Evolutionary conservation across 1,284 basidiomycete genomes (phyloP).

Genomic region (Naganishia sp.): DNA sequence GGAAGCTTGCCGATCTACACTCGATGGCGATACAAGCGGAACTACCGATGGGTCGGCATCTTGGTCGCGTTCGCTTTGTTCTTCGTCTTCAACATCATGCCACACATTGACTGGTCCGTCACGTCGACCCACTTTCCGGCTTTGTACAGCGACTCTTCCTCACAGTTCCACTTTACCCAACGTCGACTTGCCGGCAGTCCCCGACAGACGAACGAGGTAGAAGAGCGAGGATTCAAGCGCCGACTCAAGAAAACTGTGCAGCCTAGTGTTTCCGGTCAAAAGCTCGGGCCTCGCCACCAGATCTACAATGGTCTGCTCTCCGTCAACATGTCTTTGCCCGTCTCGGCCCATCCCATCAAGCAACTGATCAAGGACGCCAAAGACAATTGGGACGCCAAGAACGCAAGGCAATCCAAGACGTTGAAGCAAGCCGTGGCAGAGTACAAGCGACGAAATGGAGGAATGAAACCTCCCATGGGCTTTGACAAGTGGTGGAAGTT

Average conservation of each 20-base stretch:
- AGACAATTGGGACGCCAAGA: slow-evolving; percentile 59
- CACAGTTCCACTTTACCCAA: slow-evolving; percentile 7
- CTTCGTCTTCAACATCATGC: slow-evolving; percentile 4
- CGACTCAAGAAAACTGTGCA: slow-evolving; percentile 1
- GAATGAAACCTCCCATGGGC: slow-evolving; percentile 57
- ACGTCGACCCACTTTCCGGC: not conserved
- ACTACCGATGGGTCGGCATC: slow-evolving; percentile 10
- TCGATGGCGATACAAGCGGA: slow-evolving; percentile 26
- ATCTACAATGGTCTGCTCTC: slow-evolving; percentile 15
- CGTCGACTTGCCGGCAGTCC: slow-evolving; percentile 12
- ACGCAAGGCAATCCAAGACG: slow-evolving; percentile 59
- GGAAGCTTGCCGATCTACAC: slow-evolving; percentile 19
- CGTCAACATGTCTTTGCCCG: slow-evolving; percentile 31
- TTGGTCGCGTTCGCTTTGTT: slow-evolving; percentile 1
- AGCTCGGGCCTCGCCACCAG: slow-evolving; percentile 4
- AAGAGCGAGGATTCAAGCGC: slow-evolving; percentile 5
- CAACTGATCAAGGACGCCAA: slow-evolving; percentile 60
- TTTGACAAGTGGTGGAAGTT: slow-evolving; percentile 65
- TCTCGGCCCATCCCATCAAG: slow-evolving; percentile 58
- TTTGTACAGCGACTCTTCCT: not conserved
- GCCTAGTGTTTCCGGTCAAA: not conserved
- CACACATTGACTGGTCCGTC: slow-evolving; percentile 13
- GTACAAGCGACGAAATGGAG: slow-evolving; percentile 55
- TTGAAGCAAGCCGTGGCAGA: slow-evolving; percentile 60
- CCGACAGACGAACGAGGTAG: not conserved